Conservation (phyloP, 306 rosid genomes). For the Casuarina equisetifolia region DNA sequence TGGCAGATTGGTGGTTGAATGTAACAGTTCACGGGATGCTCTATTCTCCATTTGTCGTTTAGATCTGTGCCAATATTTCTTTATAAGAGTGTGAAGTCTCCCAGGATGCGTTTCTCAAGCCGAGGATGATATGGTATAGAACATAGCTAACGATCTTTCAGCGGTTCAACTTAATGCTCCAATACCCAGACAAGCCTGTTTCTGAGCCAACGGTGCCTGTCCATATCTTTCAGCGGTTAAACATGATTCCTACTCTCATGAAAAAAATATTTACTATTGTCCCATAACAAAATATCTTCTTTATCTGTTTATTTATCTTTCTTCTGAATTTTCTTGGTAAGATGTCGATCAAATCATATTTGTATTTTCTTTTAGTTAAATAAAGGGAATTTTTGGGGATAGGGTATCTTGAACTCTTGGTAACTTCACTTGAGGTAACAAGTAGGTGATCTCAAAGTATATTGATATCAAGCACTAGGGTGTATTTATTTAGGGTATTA, state of each 20-base stretch:
- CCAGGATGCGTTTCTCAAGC: not conserved
- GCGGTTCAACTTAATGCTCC: not conserved
- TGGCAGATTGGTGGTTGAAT: not conserved
- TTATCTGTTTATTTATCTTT: too few relatives aligned
- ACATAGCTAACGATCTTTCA: not conserved
- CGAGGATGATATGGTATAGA: not conserved
- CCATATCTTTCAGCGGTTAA: not conserved
- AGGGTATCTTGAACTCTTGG: too few relatives aligned
- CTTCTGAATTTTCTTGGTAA: too few relatives aligned
- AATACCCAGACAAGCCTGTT: not conserved
- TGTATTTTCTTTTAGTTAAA: too few relatives aligned
- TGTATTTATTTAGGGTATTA: too few relatives aligned
- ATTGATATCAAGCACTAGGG: too few relatives aligned
- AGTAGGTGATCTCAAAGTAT: too few relatives aligned
- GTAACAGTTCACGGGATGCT: not conserved
- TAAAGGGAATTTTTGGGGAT: too few relatives aligned
- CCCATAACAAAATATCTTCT: too few relatives aligned
- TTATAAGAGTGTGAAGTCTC: not conserved
- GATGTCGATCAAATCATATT: too few relatives aligned
- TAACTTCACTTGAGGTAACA: too few relatives aligned
- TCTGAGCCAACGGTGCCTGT: not conserved
- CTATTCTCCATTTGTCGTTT: not conserved
- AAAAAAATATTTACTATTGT: too few relatives aligned
- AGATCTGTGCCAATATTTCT: not conserved
- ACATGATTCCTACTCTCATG: not conserved